Base-by-base conservation (phyloP, 2,329 filamentous ascomycete genomes). In the Xylariaceae sp. region DNA sequence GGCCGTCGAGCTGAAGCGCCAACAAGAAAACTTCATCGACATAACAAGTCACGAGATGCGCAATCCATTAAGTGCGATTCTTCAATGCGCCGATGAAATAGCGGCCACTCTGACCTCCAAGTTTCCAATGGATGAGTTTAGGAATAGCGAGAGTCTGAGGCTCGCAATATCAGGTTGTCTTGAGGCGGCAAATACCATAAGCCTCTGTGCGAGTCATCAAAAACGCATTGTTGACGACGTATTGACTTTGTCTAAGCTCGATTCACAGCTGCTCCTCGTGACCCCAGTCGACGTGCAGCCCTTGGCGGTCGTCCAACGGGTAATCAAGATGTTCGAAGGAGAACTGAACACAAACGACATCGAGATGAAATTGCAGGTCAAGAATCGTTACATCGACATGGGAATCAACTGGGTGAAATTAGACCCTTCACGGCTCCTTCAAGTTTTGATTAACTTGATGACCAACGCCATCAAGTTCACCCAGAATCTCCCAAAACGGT, bases 131-230 rank as follows among this genome's bases (percentile, higher is more conserved):
- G 62, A 69, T 30, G 62, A 72, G 56, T 63, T 73, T 67, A 45
- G 79, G 70, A 59, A 78, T 62, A 66, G 80, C 6, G 74, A 79
- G 27, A 69, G 69, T 3, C 68, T 82, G 6, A 65, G 54, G 44
- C 55, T 65, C 7, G 65, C 65, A 29, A 61, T 85, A 27, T 79
- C 82, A 26, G 73, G 72, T 35, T 81, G 80, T 57, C 76, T 89
- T 26, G 87, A 91, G 67, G 87, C 88, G 5, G 85, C 88, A n/a
- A 87, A 89, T 62, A 91, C 88, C 1, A 91, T 92, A 66, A 84
- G 85, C 27, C 76, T 91, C 11, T 94, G 89, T 68, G 86, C 87
- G 50, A 88, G 84, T 65, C 89, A 89, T 71, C 86, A 91, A 69
- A 88, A 88, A 72, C 77, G 83, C 5, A 87, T 87, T 54, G 83